Percentiles rank a stretch among this genome's conserved stretches.
phyloP scores from a whole-genome alignment of 805 yeast species.

The Cyberlindnera meyerae region DNA sequence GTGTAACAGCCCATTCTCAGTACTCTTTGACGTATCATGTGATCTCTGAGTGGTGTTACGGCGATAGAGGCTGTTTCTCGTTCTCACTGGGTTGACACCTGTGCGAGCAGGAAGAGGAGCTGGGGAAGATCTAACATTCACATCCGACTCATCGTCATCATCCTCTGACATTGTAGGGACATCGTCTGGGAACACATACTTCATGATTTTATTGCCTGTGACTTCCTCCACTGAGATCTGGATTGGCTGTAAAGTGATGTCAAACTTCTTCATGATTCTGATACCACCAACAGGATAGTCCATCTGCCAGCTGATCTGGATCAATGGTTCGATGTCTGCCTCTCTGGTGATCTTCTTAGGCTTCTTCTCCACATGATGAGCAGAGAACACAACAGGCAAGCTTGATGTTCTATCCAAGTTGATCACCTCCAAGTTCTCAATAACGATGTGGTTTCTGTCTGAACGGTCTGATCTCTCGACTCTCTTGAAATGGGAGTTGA shows the following conservation, averaged over 20 bases:
- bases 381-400: conserved; percentile 66
- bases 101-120: too few species aligned
- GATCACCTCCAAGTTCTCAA: conserved; percentile 63
- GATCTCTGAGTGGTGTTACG: too few species aligned
- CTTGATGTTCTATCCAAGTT: conserved; percentile 53
- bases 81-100: conserved; percentile 1
- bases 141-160: conserved; percentile 10
- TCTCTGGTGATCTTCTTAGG: conserved; percentile 16
- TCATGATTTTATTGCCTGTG: conserved; percentile 57
- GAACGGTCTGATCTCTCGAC: conserved; percentile 63
- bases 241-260: conserved; percentile 58
- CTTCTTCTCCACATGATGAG: conserved; percentile 7
- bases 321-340: conserved; percentile 28
- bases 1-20: neutral
- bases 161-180: conserved; percentile 12
- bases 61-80: conserved; percentile 13
- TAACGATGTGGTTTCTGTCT: conserved; percentile 53
- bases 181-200: conserved; percentile 64
- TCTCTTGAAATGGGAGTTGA: conserved; percentile 55
- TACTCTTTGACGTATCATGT: too few species aligned
- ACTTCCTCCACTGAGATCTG: conserved; percentile 68
- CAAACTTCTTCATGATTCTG: conserved; percentile 64
- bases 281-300: conserved; percentile 88
- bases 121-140: too few species aligned
- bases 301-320: conserved; percentile 67